phyloP scores from a whole-genome alignment of 1,284 basidiomycete genomes.

The Mrakiaceae sp. region DNA sequence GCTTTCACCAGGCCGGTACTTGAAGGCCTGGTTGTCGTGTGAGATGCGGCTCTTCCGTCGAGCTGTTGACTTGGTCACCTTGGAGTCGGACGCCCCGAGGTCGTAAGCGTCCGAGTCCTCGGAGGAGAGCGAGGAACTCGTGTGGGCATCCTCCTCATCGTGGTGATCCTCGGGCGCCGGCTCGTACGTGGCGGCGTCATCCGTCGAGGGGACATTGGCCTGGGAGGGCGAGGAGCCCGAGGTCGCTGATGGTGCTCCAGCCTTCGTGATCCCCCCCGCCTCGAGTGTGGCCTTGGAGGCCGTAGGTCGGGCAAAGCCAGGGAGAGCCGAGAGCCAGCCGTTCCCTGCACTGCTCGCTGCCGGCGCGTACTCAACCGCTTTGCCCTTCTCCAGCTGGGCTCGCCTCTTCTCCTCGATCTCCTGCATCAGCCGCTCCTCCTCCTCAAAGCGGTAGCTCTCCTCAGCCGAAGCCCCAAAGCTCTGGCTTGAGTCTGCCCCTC shows the following conservation, averaged over 20 bases:
- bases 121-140: background rate
- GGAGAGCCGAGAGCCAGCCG: constrained; percentile 7
- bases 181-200: background rate
- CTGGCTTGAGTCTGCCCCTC: background rate
- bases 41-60: constrained; percentile 6
- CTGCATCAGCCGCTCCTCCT: constrained; percentile 15
- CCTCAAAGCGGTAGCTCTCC: constrained; percentile 13
- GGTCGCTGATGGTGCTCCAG: too few species aligned
- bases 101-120: constrained; percentile 3
- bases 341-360: background rate
- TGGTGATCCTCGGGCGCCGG: background rate
- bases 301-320: background rate
- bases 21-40: constrained; percentile 9
- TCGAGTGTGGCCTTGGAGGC: too few species aligned
- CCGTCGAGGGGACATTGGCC: background rate
- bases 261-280: too few species aligned
- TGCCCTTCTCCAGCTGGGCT: background rate
- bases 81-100: background rate
- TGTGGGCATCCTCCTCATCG: background rate
- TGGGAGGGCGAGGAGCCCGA: background rate
- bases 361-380: background rate
- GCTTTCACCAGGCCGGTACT: constrained; percentile 8
- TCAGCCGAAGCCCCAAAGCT: background rate
- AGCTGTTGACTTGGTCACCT: constrained; percentile 10
- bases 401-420: constrained; percentile 11